These are phyloP conservation scores for Lyophyllum shimeji DNA, from an alignment of 768 basidiomycete species.

Conservation along the genomic window DNA sequence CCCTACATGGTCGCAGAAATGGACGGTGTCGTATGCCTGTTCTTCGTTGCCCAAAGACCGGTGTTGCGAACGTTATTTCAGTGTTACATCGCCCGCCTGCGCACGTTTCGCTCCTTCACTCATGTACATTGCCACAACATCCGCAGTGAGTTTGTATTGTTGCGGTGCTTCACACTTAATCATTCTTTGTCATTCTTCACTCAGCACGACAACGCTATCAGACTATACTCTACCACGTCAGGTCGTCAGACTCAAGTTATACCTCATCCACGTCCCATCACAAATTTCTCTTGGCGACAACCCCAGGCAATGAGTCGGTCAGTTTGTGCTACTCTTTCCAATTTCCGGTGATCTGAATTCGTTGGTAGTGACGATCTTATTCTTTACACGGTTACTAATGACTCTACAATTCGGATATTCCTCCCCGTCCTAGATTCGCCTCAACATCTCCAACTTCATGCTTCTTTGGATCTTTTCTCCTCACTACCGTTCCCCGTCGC, in stretches of 20 bases:
- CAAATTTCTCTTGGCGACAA: constrained; percentile 71
- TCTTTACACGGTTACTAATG: constrained; percentile 81
- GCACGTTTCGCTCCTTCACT: constrained; percentile 74
- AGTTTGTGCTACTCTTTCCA: constrained; percentile 9
- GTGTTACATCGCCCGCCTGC: constrained; percentile 49
- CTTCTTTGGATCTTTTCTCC: constrained; percentile 71
- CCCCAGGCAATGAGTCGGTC: constrained; percentile 67
- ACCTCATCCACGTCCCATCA: constrained; percentile 71
- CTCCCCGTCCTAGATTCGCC: constrained; percentile 87
- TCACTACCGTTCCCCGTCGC: constrained; percentile 45
- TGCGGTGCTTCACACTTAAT: neutral
- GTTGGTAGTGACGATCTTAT: constrained; percentile 67
- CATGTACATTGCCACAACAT: constrained; percentile 68
- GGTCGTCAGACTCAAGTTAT: constrained; percentile 68
- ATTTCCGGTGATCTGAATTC: neutral
- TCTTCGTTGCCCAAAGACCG: constrained; percentile 1
- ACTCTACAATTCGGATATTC: constrained; percentile 82
- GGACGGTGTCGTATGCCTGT: constrained; percentile 57
- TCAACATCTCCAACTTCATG: constrained; percentile 80
- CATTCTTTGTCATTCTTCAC: constrained; percentile 1
- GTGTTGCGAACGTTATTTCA: constrained; percentile 21
- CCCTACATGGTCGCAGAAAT: constrained; percentile 81
- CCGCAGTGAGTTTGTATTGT: constrained; percentile 42
- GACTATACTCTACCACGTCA: constrained; percentile 71
- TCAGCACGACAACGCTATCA: constrained; percentile 58